Base-by-base conservation (phyloP, 495 filamentous ascomycete genomes). In the Neurospora sp. region DNA sequence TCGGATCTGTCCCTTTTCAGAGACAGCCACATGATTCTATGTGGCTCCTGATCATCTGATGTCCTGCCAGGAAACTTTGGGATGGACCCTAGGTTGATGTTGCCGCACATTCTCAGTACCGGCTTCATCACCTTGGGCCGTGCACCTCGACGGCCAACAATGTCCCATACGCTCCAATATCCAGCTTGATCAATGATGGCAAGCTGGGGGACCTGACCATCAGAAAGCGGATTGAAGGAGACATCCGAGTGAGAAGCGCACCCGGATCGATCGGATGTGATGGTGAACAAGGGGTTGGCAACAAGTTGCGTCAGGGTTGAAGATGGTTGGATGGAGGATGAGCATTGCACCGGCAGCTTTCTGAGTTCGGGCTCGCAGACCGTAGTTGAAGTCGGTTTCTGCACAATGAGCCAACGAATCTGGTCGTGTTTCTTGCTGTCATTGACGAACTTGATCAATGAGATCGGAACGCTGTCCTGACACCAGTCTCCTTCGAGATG, bases 91-190 rank as follows among this genome's bases (percentile, higher is more conserved):
- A 42, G 48, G 27, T 71, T 16, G 7, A 73, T 75, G 70, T 77
- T 75, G 20, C 80, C 80, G 59, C 78, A 77, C 53, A 77, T 74
- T n/a, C n/a, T 76, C 69, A 76, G 37, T 20, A 80, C 70, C 5
- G 79, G 76, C 9, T 40, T 74, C 45, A 76, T 70, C 40, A 73
- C 79, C 53, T 84, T 80, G 1, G 79, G 75, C 27, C 85, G 84
- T 42, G 82, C 81, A 42, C 72, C 42, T 61, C 74, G 71, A n/a
- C 71, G 71, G 12, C 74, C 78, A 12, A 37, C 70, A 27, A 96
- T 80, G 72, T 93, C 87, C 90, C 91, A 96, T 4, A 96, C 79
- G 75, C 83, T 89, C 94, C 94, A 97, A 40, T 84, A 83, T 0
- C 93, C 94, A 61, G 80, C 76, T 48, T 88, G 85, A 77, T 97